Evolutionary conservation across 164 flowering plant genomes (phyloP).

Genomic region (Dillenia turbinata): DNA sequence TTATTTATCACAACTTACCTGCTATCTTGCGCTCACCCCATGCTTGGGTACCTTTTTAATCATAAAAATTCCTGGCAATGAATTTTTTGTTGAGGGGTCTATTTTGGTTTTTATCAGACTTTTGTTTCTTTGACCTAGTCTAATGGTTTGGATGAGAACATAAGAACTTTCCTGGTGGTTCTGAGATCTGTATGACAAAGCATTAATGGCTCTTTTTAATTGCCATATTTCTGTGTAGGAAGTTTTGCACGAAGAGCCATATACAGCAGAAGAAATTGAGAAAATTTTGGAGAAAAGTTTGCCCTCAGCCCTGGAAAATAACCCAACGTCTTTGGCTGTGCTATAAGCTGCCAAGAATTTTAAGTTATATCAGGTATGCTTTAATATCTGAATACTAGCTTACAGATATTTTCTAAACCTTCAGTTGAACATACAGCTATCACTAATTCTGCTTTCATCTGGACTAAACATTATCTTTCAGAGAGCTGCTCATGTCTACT

Average conservation of each 20-base stretch:
- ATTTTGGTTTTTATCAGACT: background rate
- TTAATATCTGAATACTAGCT: background rate
- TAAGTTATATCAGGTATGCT: slow-evolving; percentile 74
- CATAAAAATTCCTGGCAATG: too few relatives aligned
- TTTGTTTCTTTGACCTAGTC: background rate
- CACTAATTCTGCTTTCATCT: background rate
- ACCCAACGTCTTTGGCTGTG: slow-evolving; percentile 76
- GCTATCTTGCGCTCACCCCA: too few relatives aligned
- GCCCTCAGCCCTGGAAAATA: slow-evolving; percentile 42
- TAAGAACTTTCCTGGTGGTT: background rate
- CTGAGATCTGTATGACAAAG: too few relatives aligned
- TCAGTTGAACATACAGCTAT: background rate
- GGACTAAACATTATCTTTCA: slow-evolving; percentile 23
- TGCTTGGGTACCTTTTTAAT: too few relatives aligned
- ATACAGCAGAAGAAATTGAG: slow-evolving; percentile 76
- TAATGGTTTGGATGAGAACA: background rate
- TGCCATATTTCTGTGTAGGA: slow-evolving; percentile 34
- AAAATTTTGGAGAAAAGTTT: slow-evolving; percentile 56
- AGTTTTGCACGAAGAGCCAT: slow-evolving; percentile 73
- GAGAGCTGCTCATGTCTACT: slow-evolving; percentile 93
- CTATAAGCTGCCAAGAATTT: slow-evolving; percentile 74
- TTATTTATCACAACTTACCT: too few relatives aligned
- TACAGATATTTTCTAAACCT: background rate
- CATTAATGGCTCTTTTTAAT: too few relatives aligned
- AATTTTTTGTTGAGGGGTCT: too few relatives aligned